Evolutionary conservation across 1,284 basidiomycete genomes (phyloP), one percentile per base, ranked within the genome.

Genomic region (Ustilago trichophora): DNA sequence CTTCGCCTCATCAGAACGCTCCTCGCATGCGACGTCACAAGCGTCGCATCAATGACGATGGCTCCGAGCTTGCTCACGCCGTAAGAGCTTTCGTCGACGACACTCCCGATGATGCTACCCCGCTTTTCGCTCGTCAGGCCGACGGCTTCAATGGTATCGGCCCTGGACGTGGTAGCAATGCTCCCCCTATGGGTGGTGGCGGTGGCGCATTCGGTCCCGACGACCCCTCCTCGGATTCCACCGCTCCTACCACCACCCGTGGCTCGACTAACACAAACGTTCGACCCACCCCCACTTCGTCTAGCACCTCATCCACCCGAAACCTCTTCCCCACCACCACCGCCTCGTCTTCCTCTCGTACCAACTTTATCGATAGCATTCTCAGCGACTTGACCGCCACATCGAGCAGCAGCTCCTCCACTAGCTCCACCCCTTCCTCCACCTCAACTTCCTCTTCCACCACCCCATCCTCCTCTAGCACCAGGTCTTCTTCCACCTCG

Each of bases 21-120:
- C 64, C 55, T 27, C 59, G 59, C 7, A 59, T 71, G 67, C 44
- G 57, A 26, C 72, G 72, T 54, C 72, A 73, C 53, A 69, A 63
- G 54, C 66, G 66, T 48, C 66, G 66, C 46, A 53, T 69, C 66
- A 55, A 54, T 31, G 63, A 64, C 40, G 68, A 71, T 24, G 60
- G 53, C 31, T 57, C 52, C n/a, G 22, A 58, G 4, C 51, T 69
- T 25, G 52, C 56, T 8, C 33, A 55, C 29, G 58, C 57, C 25
- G 65, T 68, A 19, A 49, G 65, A 3, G 29, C 44, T 18, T 68
- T 53, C 15, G 34, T 58, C 16, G 58, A 68, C 21, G 25, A 47
- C 19, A 47, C 48, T 12, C 21, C 6, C 18, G 36, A 45, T 25
- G 40, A 58, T 3, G 15, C 32, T 3, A 5, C 46, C 16, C 26